Base-by-base conservation (phyloP, 768 basidiomycete genomes). In the Lactarius indigo region DNA sequence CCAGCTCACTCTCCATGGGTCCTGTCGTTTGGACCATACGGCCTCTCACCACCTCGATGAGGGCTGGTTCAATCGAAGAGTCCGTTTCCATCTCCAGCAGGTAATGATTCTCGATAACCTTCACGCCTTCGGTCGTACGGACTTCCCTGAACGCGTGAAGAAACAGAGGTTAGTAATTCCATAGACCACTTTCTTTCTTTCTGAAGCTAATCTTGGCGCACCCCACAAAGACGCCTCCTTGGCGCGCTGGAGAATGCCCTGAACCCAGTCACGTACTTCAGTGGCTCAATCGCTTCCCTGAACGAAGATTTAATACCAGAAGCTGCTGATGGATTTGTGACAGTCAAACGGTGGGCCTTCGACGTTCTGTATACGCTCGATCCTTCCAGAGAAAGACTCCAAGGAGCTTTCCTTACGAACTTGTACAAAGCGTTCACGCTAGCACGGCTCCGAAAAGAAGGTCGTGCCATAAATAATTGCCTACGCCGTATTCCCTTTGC, bases 1-100 rank as follows among this genome's bases (percentile, higher is more conserved):
- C 9, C 31, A 61, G 1, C 13, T 47, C 74, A 1, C 73, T 86
- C 17, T 87, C 23, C 71, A 68, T 52, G 75, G 72, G 1, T 52
- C 66, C 3, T 86, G 85, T 69, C 65, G 73, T 28, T 66, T 70
- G 6, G 72, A 72, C 4, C 73, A 76, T 44, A 75, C 78, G 15
- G 84, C 85, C 63, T 18, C 71, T 0, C 59, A 75, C 1, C 67
- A 75, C n/a, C 64, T 76, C 50, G 73, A 71, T 28, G 42, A 72
- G 1, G 69, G 69, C 23, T 77, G 75, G 71, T 86, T 80, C 58
- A 81, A 82, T 47, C 26, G 71, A 23, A 79, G 80, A 17, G 73
- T 85, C 6, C 74, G 79, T 4, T 72, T 83, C 39, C 80, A 83
- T 69, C 64, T 87, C 0, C 80, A 80, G 57, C 84, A 86, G 58